phyloP scores from a whole-genome alignment of 768 basidiomycete species.

The Termitomyces sp. region DNA sequence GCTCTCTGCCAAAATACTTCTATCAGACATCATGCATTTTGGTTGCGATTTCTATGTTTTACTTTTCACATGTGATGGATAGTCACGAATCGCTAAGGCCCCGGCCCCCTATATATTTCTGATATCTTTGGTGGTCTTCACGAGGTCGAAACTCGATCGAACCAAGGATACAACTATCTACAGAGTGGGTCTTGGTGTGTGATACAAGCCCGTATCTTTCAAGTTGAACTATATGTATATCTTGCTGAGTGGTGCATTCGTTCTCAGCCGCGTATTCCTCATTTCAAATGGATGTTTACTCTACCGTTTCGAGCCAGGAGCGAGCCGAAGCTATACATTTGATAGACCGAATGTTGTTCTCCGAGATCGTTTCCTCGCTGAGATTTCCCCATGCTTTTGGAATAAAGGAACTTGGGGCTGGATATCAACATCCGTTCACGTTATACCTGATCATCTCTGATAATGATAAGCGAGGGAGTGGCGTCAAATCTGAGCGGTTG shows the following conservation, averaged over 20 bases:
- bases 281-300: not conserved
- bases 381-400: conserved; percentile 6
- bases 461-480: conserved; percentile 8
- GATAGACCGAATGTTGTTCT: not conserved
- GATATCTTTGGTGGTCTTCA: not conserved
- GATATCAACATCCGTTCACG: not conserved
- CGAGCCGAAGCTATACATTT: not conserved
- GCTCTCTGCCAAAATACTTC: not conserved
- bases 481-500: not conserved
- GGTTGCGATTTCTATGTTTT: not conserved
- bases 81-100: not conserved
- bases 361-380: conserved; percentile 6
- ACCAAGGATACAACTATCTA: no score
- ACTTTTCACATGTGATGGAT: not conserved
- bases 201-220: not conserved
- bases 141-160: not conserved
- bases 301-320: not conserved
- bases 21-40: not conserved
- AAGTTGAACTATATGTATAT: not conserved
- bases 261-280: not conserved
- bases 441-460: conserved; percentile 12
- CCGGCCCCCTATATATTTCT: not conserved
- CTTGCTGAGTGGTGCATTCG: no score
- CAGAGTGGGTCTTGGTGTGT: no score
- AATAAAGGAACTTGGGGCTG: not conserved